Evolutionary conservation across 2,329 filamentous ascomycete species (phyloP).

Genomic region (Alternaria sp.): DNA sequence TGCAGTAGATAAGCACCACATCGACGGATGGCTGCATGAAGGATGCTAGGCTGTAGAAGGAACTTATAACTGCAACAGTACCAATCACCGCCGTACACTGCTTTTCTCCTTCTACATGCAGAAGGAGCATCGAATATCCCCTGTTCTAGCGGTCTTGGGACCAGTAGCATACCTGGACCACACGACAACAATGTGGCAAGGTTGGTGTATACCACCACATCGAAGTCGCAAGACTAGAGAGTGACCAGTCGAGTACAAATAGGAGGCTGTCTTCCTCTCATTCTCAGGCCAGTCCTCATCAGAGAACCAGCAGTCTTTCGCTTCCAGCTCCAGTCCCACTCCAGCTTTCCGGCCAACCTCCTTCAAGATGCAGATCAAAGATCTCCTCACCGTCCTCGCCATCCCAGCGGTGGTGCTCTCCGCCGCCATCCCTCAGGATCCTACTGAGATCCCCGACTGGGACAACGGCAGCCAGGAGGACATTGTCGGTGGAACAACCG

Average conservation of each 20-base stretch:
- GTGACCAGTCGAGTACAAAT: background rate
- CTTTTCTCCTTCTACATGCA: background rate
- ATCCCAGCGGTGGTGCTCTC: constrained; percentile 29
- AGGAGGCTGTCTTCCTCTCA: background rate
- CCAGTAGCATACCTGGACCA: background rate
- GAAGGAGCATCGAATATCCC: background rate
- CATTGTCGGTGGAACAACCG: constrained; percentile 36
- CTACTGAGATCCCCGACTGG: constrained; percentile 6
- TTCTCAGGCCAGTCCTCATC: background rate
- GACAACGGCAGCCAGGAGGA: constrained; percentile 2
- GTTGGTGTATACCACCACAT: background rate
- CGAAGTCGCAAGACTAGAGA: background rate
- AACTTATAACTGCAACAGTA: background rate
- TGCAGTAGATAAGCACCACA: background rate
- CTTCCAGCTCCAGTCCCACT: background rate
- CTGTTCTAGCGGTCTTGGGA: background rate
- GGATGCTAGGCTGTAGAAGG: background rate
- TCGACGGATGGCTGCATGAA: background rate
- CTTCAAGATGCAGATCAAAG: constrained; percentile 3
- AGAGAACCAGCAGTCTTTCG: background rate
- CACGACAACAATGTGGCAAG: background rate
- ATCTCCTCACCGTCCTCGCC: constrained; percentile 1
- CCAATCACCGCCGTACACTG: background rate
- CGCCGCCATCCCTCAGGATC: constrained; percentile 31
- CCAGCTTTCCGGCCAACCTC: background rate